phyloP scores from a whole-genome alignment of 768 basidiomycete genomes.

The Calocybe cyanea region DNA sequence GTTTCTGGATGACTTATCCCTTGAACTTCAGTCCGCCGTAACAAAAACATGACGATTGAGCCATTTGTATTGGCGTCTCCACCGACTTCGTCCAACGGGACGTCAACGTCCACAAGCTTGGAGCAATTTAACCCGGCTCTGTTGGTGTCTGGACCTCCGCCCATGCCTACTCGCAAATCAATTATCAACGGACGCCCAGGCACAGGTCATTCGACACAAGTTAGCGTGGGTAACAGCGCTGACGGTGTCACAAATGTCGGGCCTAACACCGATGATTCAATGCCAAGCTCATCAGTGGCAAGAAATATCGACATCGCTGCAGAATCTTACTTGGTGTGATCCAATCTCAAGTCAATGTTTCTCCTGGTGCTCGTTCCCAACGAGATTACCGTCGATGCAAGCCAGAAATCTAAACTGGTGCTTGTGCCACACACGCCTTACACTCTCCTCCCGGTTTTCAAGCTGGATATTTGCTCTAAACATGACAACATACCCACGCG shows the following conservation, averaged over 20 bases:
- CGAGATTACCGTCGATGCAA: too few relatives aligned
- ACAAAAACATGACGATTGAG: slow-evolving; percentile 4
- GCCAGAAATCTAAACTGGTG: too few relatives aligned
- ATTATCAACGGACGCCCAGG: neutral
- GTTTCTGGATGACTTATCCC: neutral
- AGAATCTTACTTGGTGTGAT: too few relatives aligned
- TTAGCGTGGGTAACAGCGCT: slow-evolving; percentile 7
- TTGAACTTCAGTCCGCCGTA: neutral
- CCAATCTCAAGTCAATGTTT: too few relatives aligned
- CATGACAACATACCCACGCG: too few relatives aligned
- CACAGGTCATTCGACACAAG: slow-evolving; percentile 6
- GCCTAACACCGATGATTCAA: slow-evolving; percentile 1
- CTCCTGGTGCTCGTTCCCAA: too few relatives aligned
- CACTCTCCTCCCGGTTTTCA: too few relatives aligned
- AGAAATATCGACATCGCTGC: too few relatives aligned
- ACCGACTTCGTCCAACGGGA: neutral
- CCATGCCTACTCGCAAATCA: slow-evolving; percentile 8
- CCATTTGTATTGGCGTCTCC: slow-evolving; percentile 10
- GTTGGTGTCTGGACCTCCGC: slow-evolving; percentile 3
- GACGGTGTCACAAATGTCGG: neutral
- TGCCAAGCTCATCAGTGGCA: slow-evolving; percentile 1
- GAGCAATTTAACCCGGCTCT: slow-evolving; percentile 4
- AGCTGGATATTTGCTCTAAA: too few relatives aligned
- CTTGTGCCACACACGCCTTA: too few relatives aligned
- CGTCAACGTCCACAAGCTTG: neutral